Conservation (phyloP, 2,329 filamentous ascomycete genomes). For the Elsinoe batatas region DNA sequence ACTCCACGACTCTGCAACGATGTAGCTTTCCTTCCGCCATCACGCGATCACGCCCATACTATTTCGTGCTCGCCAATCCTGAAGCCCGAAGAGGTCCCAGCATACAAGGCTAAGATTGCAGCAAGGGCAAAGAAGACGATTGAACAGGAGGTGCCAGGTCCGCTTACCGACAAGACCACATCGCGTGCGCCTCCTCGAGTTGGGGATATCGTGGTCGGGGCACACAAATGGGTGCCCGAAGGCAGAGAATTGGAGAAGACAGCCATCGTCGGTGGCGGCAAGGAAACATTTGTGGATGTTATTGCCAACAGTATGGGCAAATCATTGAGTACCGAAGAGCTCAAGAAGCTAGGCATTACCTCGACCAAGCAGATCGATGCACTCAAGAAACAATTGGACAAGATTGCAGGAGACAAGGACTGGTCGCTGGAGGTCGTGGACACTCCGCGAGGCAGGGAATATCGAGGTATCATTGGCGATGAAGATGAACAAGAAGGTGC, state of each 20-base stretch:
- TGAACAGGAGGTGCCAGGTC: conserved; percentile 10
- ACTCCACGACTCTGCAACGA: conserved; percentile 83
- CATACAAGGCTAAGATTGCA: conserved; percentile 21
- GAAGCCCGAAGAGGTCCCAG: conserved; percentile 39
- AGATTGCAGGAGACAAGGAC: conserved; percentile 57
- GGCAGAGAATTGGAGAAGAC: conserved; percentile 48
- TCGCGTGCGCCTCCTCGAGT: conserved; percentile 34
- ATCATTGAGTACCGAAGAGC: conserved; percentile 27
- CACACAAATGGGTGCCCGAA: conserved; percentile 43
- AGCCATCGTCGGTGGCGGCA: conserved; percentile 39
- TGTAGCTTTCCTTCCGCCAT: conserved; percentile 72
- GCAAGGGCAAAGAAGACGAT: conserved; percentile 4
- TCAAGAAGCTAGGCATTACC: conserved; percentile 52
- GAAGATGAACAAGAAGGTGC: conserved; percentile 39
- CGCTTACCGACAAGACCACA: conserved; percentile 9
- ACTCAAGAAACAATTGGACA: conserved; percentile 57
- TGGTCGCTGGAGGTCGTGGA: conserved; percentile 79
- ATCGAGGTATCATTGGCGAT: conserved; percentile 58
- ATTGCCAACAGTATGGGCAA: conserved; percentile 50
- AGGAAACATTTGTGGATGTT: conserved; percentile 44
- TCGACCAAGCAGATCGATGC: conserved; percentile 62
- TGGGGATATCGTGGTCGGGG: conserved; percentile 51
- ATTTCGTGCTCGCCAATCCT: conserved; percentile 70
- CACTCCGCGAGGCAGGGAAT: conserved; percentile 52
- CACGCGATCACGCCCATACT: conserved; percentile 63